Base-by-base conservation (phyloP, 169 alveolate genomes). In the Cryptosporidium parvum region DNA sequence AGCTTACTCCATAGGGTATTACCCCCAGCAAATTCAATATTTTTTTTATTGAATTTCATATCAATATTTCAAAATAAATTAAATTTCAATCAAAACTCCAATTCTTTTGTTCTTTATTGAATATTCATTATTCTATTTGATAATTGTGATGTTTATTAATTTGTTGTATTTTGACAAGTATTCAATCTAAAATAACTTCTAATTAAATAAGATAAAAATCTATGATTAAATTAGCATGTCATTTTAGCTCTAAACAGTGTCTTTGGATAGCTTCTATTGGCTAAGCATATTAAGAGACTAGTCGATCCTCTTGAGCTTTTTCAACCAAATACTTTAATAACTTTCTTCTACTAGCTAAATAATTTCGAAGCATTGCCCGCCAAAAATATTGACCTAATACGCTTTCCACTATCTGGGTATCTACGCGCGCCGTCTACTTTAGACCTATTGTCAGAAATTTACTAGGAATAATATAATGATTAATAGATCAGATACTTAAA, bases 21-120 rank as follows among this genome's bases (percentile, higher is more conserved):
- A 18, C 89, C 89, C 53, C 89, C 89, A 18, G 89, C 89, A 48
- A 45, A 31, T 51, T 80, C 75, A 16, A 48, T 80, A 26, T 29
- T 65, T 6, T 65, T 65, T 3, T 62, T 42, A 9, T 29, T 73
- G 33, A 14, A 53, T 16, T 44, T 45, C 52, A 71, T 44, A 26
- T 51, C 67, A 26, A 56, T 4, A 4, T 6, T 23, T 9, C n/a
- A 21, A 56, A 56, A 4, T 10, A 0, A 56, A n/a, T 23, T 23
- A 12, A 42, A 42, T 21, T 21, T n/a, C 67, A 56, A 56, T 26
- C 31, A 56, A 56, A 56, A 56, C n/a, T 26, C 1, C 56, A 48
- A 10, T 16, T 9, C n/a, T 10, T 29, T 21, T 14, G 0, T 16
- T 9, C 12, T 56, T 12, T 56, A 56, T 26, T 26, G 8, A 56